Conservation (phyloP, 1,284 basidiomycete species). For the Sanghuangporus sanghuang region DNA sequence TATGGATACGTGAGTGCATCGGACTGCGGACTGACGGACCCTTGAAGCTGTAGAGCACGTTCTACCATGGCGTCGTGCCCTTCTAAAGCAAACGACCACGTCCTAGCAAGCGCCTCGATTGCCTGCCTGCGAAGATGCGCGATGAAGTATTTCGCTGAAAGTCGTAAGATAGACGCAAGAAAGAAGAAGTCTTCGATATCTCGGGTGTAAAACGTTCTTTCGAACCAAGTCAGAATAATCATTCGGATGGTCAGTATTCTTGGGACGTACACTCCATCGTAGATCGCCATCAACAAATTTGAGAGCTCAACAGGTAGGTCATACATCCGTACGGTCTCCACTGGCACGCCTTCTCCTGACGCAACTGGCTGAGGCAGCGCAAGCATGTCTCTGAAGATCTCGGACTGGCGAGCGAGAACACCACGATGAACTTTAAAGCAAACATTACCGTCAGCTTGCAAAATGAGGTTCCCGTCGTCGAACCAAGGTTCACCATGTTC, state of each 20-base stretch:
- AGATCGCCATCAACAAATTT: conserved; percentile 47
- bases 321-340: conserved; percentile 49
- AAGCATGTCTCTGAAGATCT: conserved; percentile 56
- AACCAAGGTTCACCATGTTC: conserved; percentile 18
- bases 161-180: conserved; percentile 46
- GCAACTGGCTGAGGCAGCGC: conserved; percentile 36
- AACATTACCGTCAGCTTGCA: conserved; percentile 18
- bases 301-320: conserved; percentile 50
- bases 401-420: conserved; percentile 53
- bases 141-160: conserved; percentile 57
- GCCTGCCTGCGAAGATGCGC: conserved; percentile 42
- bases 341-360: conserved; percentile 27
- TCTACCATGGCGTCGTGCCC: conserved; percentile 55
- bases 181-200: conserved; percentile 48
- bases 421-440: conserved; percentile 41
- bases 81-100: conserved; percentile 47
- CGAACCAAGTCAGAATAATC: conserved; percentile 7
- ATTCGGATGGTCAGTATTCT: background rate
- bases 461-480: conserved; percentile 22
- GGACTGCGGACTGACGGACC: conserved; percentile 28
- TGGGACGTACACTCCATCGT: conserved; percentile 47
- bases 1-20: conserved; percentile 48
- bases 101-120: conserved; percentile 43
- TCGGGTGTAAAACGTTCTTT: conserved; percentile 33
- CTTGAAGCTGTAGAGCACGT: conserved; percentile 35